These are phyloP conservation scores for Alternaria alternata DNA, from an alignment of 2,329 filamentous ascomycete species.

Conservation along the genomic window DNA sequence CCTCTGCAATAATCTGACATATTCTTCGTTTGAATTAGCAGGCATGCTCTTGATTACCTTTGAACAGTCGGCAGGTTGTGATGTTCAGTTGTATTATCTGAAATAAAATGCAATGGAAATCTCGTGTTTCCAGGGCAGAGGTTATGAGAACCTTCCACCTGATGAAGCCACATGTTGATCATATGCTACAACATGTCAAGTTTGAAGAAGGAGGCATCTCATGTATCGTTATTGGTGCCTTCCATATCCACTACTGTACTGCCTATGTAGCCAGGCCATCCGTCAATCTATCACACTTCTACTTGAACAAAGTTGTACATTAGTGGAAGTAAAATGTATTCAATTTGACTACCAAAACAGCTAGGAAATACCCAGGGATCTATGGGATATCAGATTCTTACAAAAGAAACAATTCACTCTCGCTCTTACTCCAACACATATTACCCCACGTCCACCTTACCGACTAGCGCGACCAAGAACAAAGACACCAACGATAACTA, in stretches of 20 bases:
- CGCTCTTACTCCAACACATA: slow-evolving; percentile 3
- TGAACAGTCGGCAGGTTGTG: too few relatives aligned
- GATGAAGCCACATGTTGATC: not conserved
- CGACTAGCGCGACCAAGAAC: slow-evolving; percentile 74
- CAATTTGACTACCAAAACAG: slow-evolving; percentile 14
- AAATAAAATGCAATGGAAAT: not conserved
- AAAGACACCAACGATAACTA: slow-evolving; percentile 94
- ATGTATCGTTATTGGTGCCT: too few relatives aligned
- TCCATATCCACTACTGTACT: too few relatives aligned
- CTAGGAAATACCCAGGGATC: slow-evolving; percentile 19
- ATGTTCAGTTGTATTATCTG: too few relatives aligned
- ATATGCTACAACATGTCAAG: not conserved
- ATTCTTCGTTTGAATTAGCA: too few relatives aligned
- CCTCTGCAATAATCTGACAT: too few relatives aligned
- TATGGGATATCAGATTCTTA: slow-evolving; percentile 21
- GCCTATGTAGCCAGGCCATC: too few relatives aligned
- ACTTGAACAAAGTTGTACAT: not conserved
- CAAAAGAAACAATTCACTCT: slow-evolving; percentile 18
- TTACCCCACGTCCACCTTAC: slow-evolving; percentile 3
- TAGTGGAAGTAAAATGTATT: slow-evolving; percentile 1
- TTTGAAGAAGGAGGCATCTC: too few relatives aligned
- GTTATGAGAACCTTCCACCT: not conserved
- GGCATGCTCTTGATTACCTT: too few relatives aligned
- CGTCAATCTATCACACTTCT: too few relatives aligned
- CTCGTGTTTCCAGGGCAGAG: not conserved